These are phyloP conservation scores for Venturiaceae sp. DNA, from an alignment of 2,329 filamentous ascomycete species.

Conservation along the genomic window DNA sequence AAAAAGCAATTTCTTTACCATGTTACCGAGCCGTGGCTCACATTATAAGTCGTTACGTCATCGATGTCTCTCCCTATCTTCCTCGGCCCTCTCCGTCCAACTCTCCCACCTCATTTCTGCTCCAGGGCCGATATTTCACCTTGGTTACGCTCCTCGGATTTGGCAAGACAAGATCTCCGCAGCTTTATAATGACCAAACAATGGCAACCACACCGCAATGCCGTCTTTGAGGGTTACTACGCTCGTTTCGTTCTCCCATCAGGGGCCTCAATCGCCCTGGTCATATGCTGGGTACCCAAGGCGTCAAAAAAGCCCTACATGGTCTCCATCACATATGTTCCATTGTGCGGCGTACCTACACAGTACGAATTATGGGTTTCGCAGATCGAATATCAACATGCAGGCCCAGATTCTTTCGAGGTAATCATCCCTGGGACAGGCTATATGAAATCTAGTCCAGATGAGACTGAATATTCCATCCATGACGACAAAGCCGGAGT, in stretches of 20 bases:
- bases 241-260: slow-evolving; percentile 38
- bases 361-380: slow-evolving; percentile 31
- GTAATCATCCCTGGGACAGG: slow-evolving; percentile 30
- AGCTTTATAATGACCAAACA: background rate
- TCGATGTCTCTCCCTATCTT: too few species aligned
- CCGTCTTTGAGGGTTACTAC: slow-evolving; percentile 41
- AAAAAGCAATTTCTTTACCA: too few species aligned
- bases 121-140: too few species aligned
- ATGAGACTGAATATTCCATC: slow-evolving; percentile 16
- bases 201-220: slow-evolving; percentile 25
- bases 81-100: too few species aligned
- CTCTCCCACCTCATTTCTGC: too few species aligned
- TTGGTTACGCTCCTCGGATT: too few species aligned
- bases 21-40: too few species aligned
- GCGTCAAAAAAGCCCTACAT: slow-evolving; percentile 30
- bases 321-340: slow-evolving; percentile 40
- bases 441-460: slow-evolving; percentile 23
- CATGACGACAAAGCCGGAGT: slow-evolving; percentile 19
- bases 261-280: slow-evolving; percentile 34
- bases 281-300: slow-evolving; percentile 36
- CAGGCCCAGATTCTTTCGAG: slow-evolving; percentile 25
- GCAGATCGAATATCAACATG: slow-evolving; percentile 21
- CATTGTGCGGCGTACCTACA: slow-evolving; percentile 12
- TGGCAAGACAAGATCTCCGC: too few species aligned
- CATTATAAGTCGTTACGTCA: too few species aligned